Evolutionary conservation across 352 stramenopile genomes (phyloP).

Genomic region (Phytophthora pinifolia): DNA sequence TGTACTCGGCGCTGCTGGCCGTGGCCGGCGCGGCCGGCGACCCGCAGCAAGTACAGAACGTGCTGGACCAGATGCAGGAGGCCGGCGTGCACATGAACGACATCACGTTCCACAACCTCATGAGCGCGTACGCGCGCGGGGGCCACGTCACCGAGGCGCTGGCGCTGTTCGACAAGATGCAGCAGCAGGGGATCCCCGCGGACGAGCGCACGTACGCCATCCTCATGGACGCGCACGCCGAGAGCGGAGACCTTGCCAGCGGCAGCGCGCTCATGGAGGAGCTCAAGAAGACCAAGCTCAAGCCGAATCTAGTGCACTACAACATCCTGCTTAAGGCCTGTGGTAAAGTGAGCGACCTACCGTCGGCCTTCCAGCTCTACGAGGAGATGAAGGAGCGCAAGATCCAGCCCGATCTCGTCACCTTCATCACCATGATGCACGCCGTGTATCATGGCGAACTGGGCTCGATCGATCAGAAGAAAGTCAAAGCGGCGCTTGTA

Average conservation of each 20-base stretch:
- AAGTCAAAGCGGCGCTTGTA: slow-evolving; percentile 63
- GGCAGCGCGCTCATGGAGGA: slow-evolving; percentile 54
- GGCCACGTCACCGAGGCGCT: slow-evolving; percentile 51
- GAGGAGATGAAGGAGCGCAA: slow-evolving; percentile 82
- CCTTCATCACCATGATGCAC: slow-evolving; percentile 89
- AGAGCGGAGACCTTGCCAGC: slow-evolving; percentile 57
- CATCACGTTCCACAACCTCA: slow-evolving; percentile 71
- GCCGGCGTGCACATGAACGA: slow-evolving; percentile 61
- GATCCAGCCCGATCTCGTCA: slow-evolving; percentile 71
- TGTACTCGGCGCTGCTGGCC: slow-evolving; percentile 64
- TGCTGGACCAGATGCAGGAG: slow-evolving; percentile 60
- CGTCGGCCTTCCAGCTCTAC: slow-evolving; percentile 78
- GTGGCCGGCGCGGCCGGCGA: slow-evolving; percentile 51
- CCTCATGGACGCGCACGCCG: slow-evolving; percentile 70
- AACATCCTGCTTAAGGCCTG: slow-evolving; percentile 80
- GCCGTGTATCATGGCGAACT: slow-evolving; percentile 83
- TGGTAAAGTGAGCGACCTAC: slow-evolving; percentile 69
- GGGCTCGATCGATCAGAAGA: slow-evolving; percentile 59
- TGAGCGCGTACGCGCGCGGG: slow-evolving; percentile 64
- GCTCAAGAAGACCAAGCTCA: slow-evolving; percentile 38
- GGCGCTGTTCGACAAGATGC: slow-evolving; percentile 62
- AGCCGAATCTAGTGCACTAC: slow-evolving; percentile 71
- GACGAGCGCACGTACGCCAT: slow-evolving; percentile 74
- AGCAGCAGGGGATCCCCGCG: slow-evolving; percentile 43
- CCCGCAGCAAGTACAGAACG: slow-evolving; percentile 40